These are phyloP conservation scores for Ilex asprella DNA, from an alignment of 257 asterid genomes.

Conservation along the genomic window DNA sequence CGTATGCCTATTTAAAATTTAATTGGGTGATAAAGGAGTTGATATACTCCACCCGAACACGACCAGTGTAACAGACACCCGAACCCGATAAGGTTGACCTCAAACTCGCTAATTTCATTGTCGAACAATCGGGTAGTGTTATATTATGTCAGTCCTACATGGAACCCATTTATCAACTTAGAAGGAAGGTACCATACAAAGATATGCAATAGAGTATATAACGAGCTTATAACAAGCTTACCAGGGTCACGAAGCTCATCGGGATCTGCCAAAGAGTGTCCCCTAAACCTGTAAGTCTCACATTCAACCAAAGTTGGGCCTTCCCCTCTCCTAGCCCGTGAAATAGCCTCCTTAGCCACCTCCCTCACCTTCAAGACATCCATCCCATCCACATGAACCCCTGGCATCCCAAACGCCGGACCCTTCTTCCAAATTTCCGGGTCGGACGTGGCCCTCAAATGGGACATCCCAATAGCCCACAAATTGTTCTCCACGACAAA, in stretches of 20 bases:
- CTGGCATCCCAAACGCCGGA: conserved; percentile 99
- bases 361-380: conserved; percentile 97
- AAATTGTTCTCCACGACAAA: conserved; percentile 95
- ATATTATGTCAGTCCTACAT: no score
- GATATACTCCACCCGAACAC: no score
- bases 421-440: conserved; percentile 98
- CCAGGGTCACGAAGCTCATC: conserved; percentile 99
- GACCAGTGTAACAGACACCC: no score
- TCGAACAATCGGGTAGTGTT: no score
- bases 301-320: conserved; percentile 97
- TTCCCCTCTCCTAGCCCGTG: conserved; percentile 89
- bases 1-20: no score
- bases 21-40: no score
- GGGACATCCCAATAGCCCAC: conserved; percentile 99
- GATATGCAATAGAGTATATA: no score
- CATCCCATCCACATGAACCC: conserved; percentile 97
- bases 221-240: conserved; percentile 17
- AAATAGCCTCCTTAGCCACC: conserved; percentile 85
- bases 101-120: no score
- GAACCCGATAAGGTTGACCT: no score
- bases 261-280: conserved; percentile 98
- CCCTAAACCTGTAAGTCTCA: conserved; percentile 92
- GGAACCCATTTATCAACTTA: no score
- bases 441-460: conserved; percentile 92
- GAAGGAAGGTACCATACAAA: no score